Percentiles rank a stretch among this genome's conserved stretches.
These are phyloP conservation scores for Phaeosphaeriaceae sp. DNA, from an alignment of 2,329 filamentous ascomycete species.

Conservation along the genomic window DNA sequence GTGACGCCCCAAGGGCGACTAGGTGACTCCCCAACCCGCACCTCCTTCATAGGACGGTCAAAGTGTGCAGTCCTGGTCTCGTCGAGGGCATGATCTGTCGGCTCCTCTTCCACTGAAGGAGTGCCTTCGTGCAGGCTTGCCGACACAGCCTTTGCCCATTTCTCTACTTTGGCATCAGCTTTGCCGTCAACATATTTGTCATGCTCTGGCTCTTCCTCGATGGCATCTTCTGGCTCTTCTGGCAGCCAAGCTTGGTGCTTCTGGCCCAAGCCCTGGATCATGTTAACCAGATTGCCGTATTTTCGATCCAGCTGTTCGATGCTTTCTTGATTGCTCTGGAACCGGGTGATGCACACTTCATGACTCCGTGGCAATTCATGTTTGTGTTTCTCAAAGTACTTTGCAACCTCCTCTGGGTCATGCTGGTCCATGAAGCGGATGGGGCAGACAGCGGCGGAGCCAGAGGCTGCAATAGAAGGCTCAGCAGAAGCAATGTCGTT, in stretches of 20 bases:
- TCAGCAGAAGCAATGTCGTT: slow-evolving; percentile 56
- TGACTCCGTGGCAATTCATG: slow-evolving; percentile 94
- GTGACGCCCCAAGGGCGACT: slow-evolving; percentile 92
- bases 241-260: slow-evolving; percentile 90
- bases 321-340: slow-evolving; percentile 84
- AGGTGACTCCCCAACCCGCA: slow-evolving; percentile 92
- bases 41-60: slow-evolving; percentile 83
- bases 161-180: slow-evolving; percentile 77
- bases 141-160: slow-evolving; percentile 83
- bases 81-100: slow-evolving; percentile 51
- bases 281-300: slow-evolving; percentile 88
- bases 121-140: slow-evolving; percentile 57
- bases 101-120: slow-evolving; percentile 46
- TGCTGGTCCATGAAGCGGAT: slow-evolving; percentile 93
- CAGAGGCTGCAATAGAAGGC: slow-evolving; percentile 49
- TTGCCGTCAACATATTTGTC: slow-evolving; percentile 44
- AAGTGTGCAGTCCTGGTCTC: slow-evolving; percentile 76
- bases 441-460: slow-evolving; percentile 73
- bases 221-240: slow-evolving; percentile 56
- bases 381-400: slow-evolving; percentile 94
- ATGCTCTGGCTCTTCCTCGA: slow-evolving; percentile 54
- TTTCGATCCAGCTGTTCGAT: slow-evolving; percentile 91
- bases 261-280: slow-evolving; percentile 88
- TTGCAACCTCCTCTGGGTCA: slow-evolving; percentile 88
- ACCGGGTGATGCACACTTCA: slow-evolving; percentile 87